These are phyloP conservation scores for Talaromyces ruber DNA, from an alignment of 495 filamentous ascomycete species.

Conservation along the genomic window DNA sequence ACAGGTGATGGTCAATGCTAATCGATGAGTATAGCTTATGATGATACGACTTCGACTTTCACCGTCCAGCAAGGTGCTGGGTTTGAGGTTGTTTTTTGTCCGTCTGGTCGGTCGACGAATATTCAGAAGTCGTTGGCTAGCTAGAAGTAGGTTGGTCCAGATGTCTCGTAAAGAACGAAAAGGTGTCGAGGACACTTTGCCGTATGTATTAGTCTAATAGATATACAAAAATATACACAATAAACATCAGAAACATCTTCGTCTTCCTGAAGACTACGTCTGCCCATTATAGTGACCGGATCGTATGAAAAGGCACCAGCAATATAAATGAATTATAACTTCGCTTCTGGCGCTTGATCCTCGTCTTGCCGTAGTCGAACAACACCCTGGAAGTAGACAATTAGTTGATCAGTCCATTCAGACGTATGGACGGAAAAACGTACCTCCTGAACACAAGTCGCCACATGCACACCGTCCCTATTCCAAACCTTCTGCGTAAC, in stretches of 20 bases:
- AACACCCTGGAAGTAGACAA: constrained; percentile 25
- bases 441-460: constrained; percentile 76
- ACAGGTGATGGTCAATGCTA: not conserved
- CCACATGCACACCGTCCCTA: constrained; percentile 72
- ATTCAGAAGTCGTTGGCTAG: constrained; percentile 34
- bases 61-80: constrained; percentile 63
- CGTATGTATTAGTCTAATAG: not conserved
- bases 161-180: not conserved
- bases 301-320: not conserved
- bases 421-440: constrained; percentile 4
- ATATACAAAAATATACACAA: not conserved
- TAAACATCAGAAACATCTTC: not conserved
- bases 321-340: not conserved
- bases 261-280: not conserved
- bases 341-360: not conserved
- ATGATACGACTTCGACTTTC: constrained; percentile 68
- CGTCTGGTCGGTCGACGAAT: constrained; percentile 57
- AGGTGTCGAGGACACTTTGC: not conserved
- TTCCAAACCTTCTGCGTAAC: constrained; percentile 84
- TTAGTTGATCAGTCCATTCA: not conserved
- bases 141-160: not conserved
- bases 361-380: constrained; percentile 39
- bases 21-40: constrained; percentile 42
- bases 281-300: not conserved
- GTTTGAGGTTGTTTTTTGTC: constrained; percentile 72